Conservation (phyloP, 78 protist genomes). For the Reticulomyxa filosa region DNA sequence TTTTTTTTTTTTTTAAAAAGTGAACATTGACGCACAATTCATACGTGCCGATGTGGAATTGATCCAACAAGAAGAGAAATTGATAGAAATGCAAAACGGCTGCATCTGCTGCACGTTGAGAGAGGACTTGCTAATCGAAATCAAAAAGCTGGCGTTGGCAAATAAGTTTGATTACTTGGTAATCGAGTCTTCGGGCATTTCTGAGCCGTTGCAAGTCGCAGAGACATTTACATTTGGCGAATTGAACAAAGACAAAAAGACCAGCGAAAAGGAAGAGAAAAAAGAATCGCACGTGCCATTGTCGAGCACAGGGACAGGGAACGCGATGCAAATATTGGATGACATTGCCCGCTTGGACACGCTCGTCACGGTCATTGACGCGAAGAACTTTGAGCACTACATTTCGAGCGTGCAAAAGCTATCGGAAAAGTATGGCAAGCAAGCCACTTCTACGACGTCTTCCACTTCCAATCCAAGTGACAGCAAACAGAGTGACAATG, state of each 20-base stretch:
- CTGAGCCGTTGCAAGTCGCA: constrained; percentile 73
- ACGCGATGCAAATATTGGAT: constrained; percentile 7
- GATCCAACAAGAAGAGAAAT: too few relatives aligned
- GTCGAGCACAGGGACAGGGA: too few relatives aligned
- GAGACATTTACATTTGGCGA: constrained; percentile 49
- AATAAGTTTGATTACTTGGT: constrained; percentile 20
- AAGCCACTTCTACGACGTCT: too few relatives aligned
- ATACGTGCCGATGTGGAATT: too few relatives aligned
- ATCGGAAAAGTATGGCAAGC: neutral
- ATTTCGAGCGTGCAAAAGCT: neutral
- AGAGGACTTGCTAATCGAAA: constrained; percentile 45
- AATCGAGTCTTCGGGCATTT: constrained; percentile 43
- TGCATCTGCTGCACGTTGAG: constrained; percentile 9
- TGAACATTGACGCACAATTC: too few relatives aligned
- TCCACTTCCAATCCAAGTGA: too few relatives aligned
- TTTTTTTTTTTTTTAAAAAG: too few relatives aligned
- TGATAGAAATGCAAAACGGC: too few relatives aligned
- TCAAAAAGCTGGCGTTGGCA: constrained; percentile 8
- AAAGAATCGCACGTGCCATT: too few relatives aligned
- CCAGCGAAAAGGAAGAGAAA: too few relatives aligned
- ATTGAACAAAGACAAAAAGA: neutral
- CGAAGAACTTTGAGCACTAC: neutral
- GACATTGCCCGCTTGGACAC: constrained; percentile 28
- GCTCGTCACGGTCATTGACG: constrained; percentile 44
- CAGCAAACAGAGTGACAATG: too few relatives aligned